Evolutionary conservation across 768 basidiomycete species (phyloP).

Genomic region (Naganishia friedmannii): DNA sequence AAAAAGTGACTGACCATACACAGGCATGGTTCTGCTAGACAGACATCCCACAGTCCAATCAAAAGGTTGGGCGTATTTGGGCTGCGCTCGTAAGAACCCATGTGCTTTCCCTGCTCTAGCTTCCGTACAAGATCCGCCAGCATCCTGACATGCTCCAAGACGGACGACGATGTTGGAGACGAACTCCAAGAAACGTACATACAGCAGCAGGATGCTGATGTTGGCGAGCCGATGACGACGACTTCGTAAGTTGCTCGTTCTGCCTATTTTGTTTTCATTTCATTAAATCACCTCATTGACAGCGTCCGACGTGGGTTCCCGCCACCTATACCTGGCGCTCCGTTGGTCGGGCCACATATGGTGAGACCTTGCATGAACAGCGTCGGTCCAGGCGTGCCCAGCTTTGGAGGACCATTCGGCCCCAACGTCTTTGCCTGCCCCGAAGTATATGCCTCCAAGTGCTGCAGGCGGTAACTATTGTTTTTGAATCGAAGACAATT

Average conservation of each 20-base stretch:
- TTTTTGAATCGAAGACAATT: slow-evolving; percentile 38
- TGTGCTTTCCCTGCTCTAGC: too few relatives aligned
- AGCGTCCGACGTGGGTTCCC: slow-evolving; percentile 28
- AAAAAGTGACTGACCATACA: too few relatives aligned
- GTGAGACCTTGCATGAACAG: slow-evolving; percentile 50
- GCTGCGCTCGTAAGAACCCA: too few relatives aligned
- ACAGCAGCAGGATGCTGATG: too few relatives aligned
- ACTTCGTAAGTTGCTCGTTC: slow-evolving; percentile 40
- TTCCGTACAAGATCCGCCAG: too few relatives aligned
- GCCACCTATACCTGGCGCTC: slow-evolving; percentile 31
- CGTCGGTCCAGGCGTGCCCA: slow-evolving; percentile 46
- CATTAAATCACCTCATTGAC: not conserved
- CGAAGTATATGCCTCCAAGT: slow-evolving; percentile 49
- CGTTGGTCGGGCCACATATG: slow-evolving; percentile 39
- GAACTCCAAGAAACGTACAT: too few relatives aligned
- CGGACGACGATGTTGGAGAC: too few relatives aligned
- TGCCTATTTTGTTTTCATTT: not conserved
- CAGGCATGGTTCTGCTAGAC: too few relatives aligned
- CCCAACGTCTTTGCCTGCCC: slow-evolving; percentile 51
- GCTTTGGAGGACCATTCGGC: slow-evolving; percentile 50
- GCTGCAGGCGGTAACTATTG: slow-evolving; percentile 47
- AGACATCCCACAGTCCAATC: too few relatives aligned
- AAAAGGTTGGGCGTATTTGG: too few relatives aligned
- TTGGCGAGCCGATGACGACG: slow-evolving; percentile 51
- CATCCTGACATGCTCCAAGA: too few relatives aligned